A percentile compares a stretch with the other conserved stretches of the same genome.
Conservation (phyloP, 495 filamentous ascomycete genomes). For the Talaromyces stipitatus region DNA sequence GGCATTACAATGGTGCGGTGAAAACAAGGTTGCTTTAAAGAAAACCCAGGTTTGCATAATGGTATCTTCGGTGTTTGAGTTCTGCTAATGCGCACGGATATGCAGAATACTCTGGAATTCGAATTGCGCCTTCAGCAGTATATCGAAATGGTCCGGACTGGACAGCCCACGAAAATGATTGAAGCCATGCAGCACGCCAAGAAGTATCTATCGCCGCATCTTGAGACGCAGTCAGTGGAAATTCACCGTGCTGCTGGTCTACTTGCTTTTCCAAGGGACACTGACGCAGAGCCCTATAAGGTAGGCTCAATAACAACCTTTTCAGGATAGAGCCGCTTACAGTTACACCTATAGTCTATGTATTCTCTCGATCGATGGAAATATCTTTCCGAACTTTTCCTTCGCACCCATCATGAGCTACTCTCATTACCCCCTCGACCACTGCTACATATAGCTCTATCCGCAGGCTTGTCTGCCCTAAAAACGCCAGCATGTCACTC, state of each 20-base stretch:
- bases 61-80: not conserved
- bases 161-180: conserved; percentile 48
- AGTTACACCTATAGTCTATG: conserved; percentile 45
- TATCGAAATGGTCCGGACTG: conserved; percentile 75
- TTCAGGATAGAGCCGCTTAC: conserved; percentile 5
- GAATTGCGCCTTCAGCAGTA: conserved; percentile 93
- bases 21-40: conserved; percentile 82
- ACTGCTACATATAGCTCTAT: conserved; percentile 85
- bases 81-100: conserved; percentile 16
- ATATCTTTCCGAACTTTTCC: conserved; percentile 72
- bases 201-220: conserved; percentile 65
- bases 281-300: conserved; percentile 53
- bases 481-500: conserved; percentile 95
- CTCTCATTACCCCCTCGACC: conserved; percentile 76
- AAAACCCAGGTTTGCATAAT: conserved; percentile 61
- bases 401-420: conserved; percentile 77
- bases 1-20: conserved; percentile 80
- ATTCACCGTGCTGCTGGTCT: conserved; percentile 70
- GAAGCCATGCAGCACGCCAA: conserved; percentile 77
- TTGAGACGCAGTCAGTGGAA: conserved; percentile 58
- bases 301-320: conserved; percentile 27
- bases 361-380: conserved; percentile 69
- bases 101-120: conserved; percentile 80
- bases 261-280: conserved; percentile 63
- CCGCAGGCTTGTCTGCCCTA: conserved; percentile 84